Conservation (phyloP, 225 moss, liverwort and hornwort genomes). For the Physcomitrellopsis africana region DNA sequence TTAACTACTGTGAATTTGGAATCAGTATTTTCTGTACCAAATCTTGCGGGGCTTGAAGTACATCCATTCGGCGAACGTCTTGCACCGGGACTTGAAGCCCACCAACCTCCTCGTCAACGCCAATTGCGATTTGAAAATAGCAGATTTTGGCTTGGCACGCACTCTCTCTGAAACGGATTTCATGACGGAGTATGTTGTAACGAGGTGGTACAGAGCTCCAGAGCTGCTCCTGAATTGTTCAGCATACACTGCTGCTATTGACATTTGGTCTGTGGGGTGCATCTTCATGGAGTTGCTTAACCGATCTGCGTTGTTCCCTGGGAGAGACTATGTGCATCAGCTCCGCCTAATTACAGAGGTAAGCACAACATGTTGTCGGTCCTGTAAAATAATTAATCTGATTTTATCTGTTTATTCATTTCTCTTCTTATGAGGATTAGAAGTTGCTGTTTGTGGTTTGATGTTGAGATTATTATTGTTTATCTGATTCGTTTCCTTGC, state of each 20-base stretch:
- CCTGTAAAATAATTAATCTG: neutral
- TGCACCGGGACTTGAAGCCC: conserved; percentile 72
- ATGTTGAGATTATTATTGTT: neutral
- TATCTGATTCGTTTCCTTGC: neutral
- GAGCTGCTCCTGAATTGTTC: conserved; percentile 67
- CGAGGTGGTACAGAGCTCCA: conserved; percentile 69
- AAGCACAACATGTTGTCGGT: conserved; percentile 6
- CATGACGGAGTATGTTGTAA: conserved; percentile 75
- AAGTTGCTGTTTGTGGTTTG: conserved; percentile 9
- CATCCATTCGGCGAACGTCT: conserved; percentile 66
- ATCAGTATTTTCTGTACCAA: conserved; percentile 73
- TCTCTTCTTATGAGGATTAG: neutral
- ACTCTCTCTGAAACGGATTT: conserved; percentile 65
- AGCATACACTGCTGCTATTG: conserved; percentile 65
- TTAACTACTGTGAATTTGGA: conserved; percentile 30
- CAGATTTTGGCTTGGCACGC: conserved; percentile 67
- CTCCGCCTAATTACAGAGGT: conserved; percentile 70
- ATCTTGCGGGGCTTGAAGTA: conserved; percentile 66
- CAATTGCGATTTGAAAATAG: conserved; percentile 69
- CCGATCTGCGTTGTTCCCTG: conserved; percentile 60
- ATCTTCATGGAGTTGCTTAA: conserved; percentile 73
- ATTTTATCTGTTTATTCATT: no score
- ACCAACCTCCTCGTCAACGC: conserved; percentile 65
- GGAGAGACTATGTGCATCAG: conserved; percentile 70
- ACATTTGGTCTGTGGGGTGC: conserved; percentile 73